Evolutionary conservation across 148 eudicot genomes (phyloP).

Genomic region (Chenopodium album): DNA sequence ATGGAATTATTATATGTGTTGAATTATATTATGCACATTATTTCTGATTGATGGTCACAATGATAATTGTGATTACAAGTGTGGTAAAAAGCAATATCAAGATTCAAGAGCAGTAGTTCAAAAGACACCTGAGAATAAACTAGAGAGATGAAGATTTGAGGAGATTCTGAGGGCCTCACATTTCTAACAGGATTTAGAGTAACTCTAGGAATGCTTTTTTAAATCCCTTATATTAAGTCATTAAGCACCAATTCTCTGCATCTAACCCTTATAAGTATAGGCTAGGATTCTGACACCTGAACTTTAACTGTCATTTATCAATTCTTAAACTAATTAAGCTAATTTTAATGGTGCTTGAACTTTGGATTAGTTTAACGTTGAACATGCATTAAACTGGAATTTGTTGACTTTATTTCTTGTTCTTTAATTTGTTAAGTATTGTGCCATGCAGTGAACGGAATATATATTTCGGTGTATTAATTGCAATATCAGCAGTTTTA

Average conservation of each 20-base stretch:
- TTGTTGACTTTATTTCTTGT: conserved; percentile 10
- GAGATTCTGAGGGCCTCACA: conserved; percentile 5
- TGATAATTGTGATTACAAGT: background rate
- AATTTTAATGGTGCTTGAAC: background rate
- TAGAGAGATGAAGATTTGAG: background rate
- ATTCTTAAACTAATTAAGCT: background rate
- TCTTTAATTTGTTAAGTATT: background rate
- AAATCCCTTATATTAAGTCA: background rate
- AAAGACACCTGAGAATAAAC: background rate
- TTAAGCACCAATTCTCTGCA: background rate
- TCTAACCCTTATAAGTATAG: background rate
- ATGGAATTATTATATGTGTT: background rate
- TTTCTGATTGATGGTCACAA: background rate
- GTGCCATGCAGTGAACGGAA: conserved; percentile 14
- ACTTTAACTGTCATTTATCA: background rate
- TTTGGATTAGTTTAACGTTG: background rate
- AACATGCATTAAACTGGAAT: background rate
- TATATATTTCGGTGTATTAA: background rate
- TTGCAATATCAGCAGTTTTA: conserved; percentile 5
- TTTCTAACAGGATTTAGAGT: background rate
- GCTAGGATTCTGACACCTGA: background rate
- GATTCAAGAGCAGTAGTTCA: background rate
- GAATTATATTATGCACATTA: background rate
- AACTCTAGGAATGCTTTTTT: background rate
- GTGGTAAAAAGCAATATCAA: background rate